Evolutionary conservation across 352 stramenopile genomes (phyloP).

Genomic region (Phytopythium helicoides): DNA sequence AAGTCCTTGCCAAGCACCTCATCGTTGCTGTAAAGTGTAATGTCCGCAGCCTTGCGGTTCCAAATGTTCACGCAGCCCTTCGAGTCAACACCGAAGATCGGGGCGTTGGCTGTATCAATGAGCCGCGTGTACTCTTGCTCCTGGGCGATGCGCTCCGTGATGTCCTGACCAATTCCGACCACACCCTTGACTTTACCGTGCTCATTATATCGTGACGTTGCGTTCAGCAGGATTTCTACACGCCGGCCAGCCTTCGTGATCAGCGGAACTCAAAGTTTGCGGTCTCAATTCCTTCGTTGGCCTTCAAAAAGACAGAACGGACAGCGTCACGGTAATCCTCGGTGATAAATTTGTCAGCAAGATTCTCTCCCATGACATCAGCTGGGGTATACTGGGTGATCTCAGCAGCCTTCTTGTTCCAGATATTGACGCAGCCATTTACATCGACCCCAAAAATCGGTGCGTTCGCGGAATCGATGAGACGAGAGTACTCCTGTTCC

Average conservation of each 20-base stretch:
- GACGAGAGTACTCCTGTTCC: constrained; percentile 67
- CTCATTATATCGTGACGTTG: constrained; percentile 54
- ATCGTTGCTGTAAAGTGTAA: constrained; percentile 64
- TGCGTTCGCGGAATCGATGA: constrained; percentile 71
- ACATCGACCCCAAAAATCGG: constrained; percentile 76
- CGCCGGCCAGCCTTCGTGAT: constrained; percentile 56
- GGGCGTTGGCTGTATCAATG: constrained; percentile 81
- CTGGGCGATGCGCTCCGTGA: constrained; percentile 57
- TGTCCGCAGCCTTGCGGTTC: constrained; percentile 68
- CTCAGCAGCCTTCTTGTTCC: constrained; percentile 76
- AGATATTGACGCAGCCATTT: constrained; percentile 69
- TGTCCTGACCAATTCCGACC: constrained; percentile 66
- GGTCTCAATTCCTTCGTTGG: constrained; percentile 39
- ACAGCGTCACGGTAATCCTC: constrained; percentile 54
- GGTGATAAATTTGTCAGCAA: constrained; percentile 58
- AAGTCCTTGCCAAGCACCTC: constrained; percentile 67
- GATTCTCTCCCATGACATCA: constrained; percentile 31
- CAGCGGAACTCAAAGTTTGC: constrained; percentile 75
- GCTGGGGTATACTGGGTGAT: constrained; percentile 60
- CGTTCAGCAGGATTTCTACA: constrained; percentile 69
- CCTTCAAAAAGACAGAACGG: constrained; percentile 25
- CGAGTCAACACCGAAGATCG: constrained; percentile 69
- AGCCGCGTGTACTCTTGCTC: constrained; percentile 70
- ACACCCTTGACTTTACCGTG: constrained; percentile 65
- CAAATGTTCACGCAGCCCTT: constrained; percentile 39